These are phyloP conservation scores for Dioscorea zingiberensis DNA, from an alignment of 106 monocot genomes.

Conservation along the genomic window DNA sequence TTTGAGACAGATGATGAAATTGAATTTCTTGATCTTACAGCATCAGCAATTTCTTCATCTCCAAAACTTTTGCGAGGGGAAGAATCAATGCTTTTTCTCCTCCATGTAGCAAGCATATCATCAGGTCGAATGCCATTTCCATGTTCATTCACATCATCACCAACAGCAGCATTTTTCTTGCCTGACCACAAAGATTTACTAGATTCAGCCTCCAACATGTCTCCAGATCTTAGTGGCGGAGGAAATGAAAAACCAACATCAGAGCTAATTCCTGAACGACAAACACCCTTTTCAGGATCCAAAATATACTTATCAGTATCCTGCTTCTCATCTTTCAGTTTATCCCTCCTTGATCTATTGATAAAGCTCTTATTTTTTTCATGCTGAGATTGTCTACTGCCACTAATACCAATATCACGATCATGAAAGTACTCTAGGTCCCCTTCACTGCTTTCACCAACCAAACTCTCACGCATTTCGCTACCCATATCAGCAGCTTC, in stretches of 20 bases:
- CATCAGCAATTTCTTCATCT: slow-evolving; percentile 45
- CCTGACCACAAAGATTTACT: slow-evolving; percentile 37
- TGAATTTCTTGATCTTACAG: slow-evolving; percentile 60
- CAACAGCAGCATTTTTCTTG: slow-evolving; percentile 22
- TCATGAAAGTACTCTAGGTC: slow-evolving; percentile 72
- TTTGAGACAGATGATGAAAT: slow-evolving; percentile 61
- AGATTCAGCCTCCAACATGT: slow-evolving; percentile 32
- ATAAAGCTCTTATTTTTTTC: slow-evolving; percentile 20
- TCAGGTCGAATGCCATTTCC: slow-evolving; percentile 35
- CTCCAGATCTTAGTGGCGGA: slow-evolving; percentile 41
- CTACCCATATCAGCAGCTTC: slow-evolving; percentile 90
- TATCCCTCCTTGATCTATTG: slow-evolving; percentile 31
- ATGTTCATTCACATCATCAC: slow-evolving; percentile 27
- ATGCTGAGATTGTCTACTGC: slow-evolving; percentile 30
- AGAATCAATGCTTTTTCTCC: slow-evolving; percentile 52
- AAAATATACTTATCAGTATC: slow-evolving; percentile 30
- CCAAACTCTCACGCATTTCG: slow-evolving; percentile 78
- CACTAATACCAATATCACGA: slow-evolving; percentile 41
- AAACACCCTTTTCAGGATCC: slow-evolving; percentile 27
- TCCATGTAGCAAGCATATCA: slow-evolving; percentile 68
- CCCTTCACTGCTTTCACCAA: slow-evolving; percentile 87
- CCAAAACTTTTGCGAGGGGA: slow-evolving; percentile 47
- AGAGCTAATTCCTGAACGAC: slow-evolving; percentile 19
- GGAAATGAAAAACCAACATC: slow-evolving; percentile 81
- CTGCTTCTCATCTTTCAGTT: slow-evolving; percentile 32